Base-by-base conservation (phyloP, 495 filamentous ascomycete species). In the Coniosporium apollinis region DNA sequence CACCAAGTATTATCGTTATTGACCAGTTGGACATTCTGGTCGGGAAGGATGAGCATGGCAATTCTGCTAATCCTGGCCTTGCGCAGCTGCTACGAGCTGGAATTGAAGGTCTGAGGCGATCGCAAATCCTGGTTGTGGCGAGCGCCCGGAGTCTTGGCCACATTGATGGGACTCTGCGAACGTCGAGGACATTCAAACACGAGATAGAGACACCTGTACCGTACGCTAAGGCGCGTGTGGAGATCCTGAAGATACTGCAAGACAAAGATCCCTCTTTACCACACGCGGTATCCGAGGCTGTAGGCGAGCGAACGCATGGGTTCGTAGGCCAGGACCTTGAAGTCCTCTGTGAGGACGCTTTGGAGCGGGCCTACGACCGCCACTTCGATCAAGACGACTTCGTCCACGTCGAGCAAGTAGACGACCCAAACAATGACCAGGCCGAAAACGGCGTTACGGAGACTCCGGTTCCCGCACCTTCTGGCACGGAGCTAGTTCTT, bases 151-250 rank as follows among this genome's bases (percentile, higher is more conserved):
- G 72, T 45, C 67, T 76, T 4, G 72, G 74, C 36, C 69, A 82
- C 43, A 66, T 97, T n/a, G 75, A 89, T 39, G 66, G 73, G 39
- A 62, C 68, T 14, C 63, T 94, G 19, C 69, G 77, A 45, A 70
- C 70, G 2, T 69, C 69, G 1, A 67, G 72, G 26, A 66, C 79
- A 22, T 68, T 92, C 24, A 65, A 66, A 19, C 64, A 61, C 5
- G 79, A 87, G 38, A 73, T 96, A 36, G 76, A 83, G 52, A 62
- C 94, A 17, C 73, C 84, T 9, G 65, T 92, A 6, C 89, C 89
- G 0, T 77, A 86, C 37, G 67, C 68, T 11, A 55, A 60, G 20
- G 72, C 79, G 39, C 69, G 86, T 21, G 70, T 62, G 20, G 73
- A 83, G 34, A 94, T 94, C 28, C 52, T 97, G n/a, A 56, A 60